phyloP scores from a whole-genome alignment of 441 rosid genomes.

The Populus hybrid region DNA sequence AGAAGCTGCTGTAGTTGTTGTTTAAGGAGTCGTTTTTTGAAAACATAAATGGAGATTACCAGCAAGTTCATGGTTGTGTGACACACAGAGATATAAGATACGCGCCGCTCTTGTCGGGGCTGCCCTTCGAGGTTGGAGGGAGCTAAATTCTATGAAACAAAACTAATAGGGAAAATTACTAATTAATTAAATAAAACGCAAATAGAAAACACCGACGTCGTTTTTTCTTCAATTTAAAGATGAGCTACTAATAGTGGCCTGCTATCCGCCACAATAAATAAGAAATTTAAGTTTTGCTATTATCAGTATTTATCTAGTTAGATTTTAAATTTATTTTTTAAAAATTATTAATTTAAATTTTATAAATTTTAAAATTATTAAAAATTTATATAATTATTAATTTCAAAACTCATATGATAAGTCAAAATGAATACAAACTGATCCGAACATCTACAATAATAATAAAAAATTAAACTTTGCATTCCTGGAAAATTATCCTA shows the following conservation, averaged over 20 bases:
- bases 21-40: not conserved
- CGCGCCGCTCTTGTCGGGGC: not conserved
- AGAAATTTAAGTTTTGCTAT: too few species aligned
- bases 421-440: rapidly evolving
- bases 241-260: too few species aligned
- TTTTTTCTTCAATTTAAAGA: not conserved
- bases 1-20: not conserved
- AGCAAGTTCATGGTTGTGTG: slow-evolving; percentile 21
- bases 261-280: too few species aligned
- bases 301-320: too few species aligned
- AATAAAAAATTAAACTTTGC: too few species aligned
- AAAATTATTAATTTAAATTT: too few species aligned
- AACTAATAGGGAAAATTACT: not conserved
- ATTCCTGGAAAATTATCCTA: too few species aligned
- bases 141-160: not conserved
- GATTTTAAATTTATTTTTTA: too few species aligned
- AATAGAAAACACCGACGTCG: not conserved
- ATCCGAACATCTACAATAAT: rapidly evolving
- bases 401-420: rapidly evolving
- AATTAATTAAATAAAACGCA: not conserved
- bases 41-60: slow-evolving; percentile 11
- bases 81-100: not conserved
- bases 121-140: not conserved
- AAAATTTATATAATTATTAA: too few species aligned
- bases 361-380: too few species aligned